Conservation (phyloP, 352 stramenopile genomes). For the Pythium rishiriense region DNA sequence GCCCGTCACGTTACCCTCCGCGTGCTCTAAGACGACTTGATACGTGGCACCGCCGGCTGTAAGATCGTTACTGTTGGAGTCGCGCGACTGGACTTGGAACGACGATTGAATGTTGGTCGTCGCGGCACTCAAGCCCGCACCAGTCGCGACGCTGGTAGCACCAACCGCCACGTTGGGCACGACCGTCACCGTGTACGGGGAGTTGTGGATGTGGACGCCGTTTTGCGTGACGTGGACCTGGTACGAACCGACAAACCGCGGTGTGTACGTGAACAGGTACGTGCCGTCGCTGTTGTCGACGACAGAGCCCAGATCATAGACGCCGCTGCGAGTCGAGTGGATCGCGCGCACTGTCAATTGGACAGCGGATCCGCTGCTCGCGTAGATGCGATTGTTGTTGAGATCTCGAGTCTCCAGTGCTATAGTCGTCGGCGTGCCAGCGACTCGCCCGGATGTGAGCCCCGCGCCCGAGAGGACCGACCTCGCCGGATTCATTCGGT, state of each 20-base stretch:
- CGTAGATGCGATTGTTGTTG: constrained; percentile 61
- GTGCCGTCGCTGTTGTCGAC: constrained; percentile 35
- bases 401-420: constrained; percentile 48
- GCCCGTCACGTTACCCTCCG: constrained; percentile 40
- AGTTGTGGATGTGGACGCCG: constrained; percentile 51
- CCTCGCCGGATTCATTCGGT: constrained; percentile 36
- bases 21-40: constrained; percentile 40
- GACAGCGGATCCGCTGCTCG: constrained; percentile 19
- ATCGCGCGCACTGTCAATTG: constrained; percentile 42
- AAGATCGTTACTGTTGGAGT: constrained; percentile 58
- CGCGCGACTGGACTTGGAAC: constrained; percentile 59
- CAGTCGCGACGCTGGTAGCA: constrained; percentile 41
- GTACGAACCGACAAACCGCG: constrained; percentile 34
- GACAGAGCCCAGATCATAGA: constrained; percentile 28
- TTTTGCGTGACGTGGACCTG: constrained; percentile 44
- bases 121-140: constrained; percentile 35
- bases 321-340: constrained; percentile 25
- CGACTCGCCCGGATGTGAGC: constrained; percentile 43
- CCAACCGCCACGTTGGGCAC: constrained; percentile 46
- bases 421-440: constrained; percentile 44
- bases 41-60: constrained; percentile 40
- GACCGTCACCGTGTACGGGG: constrained; percentile 57
- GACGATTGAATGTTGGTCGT: constrained; percentile 58
- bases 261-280: constrained; percentile 35
- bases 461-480: constrained; percentile 52